Base-by-base conservation (phyloP, 2,329 filamentous ascomycete species). In the Epichloe sibirici region DNA sequence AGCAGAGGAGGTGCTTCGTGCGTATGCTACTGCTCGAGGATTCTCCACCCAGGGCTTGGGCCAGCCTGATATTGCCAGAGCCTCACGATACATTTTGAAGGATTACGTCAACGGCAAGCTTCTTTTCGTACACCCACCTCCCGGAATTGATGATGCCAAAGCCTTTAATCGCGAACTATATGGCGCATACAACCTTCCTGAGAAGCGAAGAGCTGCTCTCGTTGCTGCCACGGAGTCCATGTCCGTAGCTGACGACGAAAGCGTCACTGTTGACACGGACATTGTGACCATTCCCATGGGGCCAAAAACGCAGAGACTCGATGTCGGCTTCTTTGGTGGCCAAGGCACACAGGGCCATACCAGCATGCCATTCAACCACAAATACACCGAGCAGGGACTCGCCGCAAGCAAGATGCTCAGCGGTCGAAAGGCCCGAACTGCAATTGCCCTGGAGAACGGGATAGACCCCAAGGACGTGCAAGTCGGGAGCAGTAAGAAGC, bases 41-140 rank as follows among this genome's bases (percentile, higher is more conserved):
- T 98, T 95, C 72, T 84, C 86, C 53, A 96, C 90, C 5, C 84
- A 87, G 51, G 93, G 93, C 62, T 79, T 88, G 37, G 91, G 93
- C 8, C 87, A 93, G 64, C 91, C 93, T 0, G 93, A 98, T 62
- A 90, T 95, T 72, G 94, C 90, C 1, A 81, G 93, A 61, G 93
- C 93, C 6, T 90, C 91, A 4, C 81, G 93, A 51, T 86, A 88
- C 60, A 78, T 98, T 15, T 78, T 98, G 28, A 98, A 98, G 67
- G 93, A 98, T 71, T 98, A 97, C 63, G 93, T 98, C 60, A 95
- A 86, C 65, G 93, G 93, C 57, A 97, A 96, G 71, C 79, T 98
- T 0, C 78, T 97, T 5, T 97, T 86, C 72, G 93, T 90, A 59
- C 85, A 91, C 62, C 90, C 93, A 4, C 93, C 93, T 0, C 90